These are phyloP conservation scores for Didymellaceae sp. DNA, from an alignment of 2,329 filamentous ascomycete species.

Conservation along the genomic window DNA sequence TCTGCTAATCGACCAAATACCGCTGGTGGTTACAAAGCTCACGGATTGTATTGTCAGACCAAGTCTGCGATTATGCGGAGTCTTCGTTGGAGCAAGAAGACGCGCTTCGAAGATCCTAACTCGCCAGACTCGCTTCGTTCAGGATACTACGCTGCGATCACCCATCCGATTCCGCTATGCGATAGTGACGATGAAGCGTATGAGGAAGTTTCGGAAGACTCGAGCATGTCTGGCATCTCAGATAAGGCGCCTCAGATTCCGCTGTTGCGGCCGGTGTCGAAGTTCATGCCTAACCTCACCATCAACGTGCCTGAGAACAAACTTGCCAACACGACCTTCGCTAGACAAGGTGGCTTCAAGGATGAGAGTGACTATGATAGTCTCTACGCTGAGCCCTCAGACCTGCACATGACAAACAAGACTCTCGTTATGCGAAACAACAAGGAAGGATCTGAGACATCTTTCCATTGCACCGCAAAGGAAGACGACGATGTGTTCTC, in stretches of 20 bases:
- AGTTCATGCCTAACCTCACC: not conserved
- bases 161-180: not conserved
- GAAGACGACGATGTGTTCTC: slow-evolving; percentile 8
- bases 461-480: not conserved
- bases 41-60: not conserved
- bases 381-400: not conserved
- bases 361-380: not conserved
- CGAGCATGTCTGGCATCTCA: not conserved
- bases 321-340: not conserved
- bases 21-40: not conserved
- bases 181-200: not conserved
- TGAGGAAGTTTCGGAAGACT: not conserved
- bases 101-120: not conserved
- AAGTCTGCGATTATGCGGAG: not conserved
- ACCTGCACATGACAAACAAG: not conserved
- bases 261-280: not conserved
- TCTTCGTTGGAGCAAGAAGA: not conserved
- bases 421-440: not conserved
- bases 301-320: not conserved
- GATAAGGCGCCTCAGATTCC: not conserved
- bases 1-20: not conserved
- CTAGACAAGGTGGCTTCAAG: not conserved
- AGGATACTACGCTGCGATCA: not conserved
- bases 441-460: not conserved
- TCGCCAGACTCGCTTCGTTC: not conserved